Base-by-base conservation (phyloP, 441 rosid species). In the Jatropha multifida region DNA sequence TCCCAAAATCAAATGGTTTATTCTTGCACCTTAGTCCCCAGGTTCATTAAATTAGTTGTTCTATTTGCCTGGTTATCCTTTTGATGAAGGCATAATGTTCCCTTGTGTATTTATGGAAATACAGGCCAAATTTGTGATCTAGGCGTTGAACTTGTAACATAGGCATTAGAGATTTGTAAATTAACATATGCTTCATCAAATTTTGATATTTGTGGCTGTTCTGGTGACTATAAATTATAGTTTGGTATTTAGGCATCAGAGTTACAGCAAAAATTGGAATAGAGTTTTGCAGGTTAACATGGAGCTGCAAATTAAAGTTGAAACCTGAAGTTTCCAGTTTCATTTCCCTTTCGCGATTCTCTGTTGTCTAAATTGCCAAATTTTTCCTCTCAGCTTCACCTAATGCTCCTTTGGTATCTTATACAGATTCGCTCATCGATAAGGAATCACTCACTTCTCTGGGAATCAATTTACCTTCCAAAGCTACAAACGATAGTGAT, bases 401-500 rank as follows among this genome's bases (percentile, higher is more conserved):
- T 7, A 61, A 59, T 56, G 41, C 65, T 37, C n/a, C 5, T 76
- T 61, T 51, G 9, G 65, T 74, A 18, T 78, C 49, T 70, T 23
- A 38, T 46, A 75, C 83, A 90, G 94, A 80, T 66, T 67, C 14
- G 78, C 15, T 65, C 60, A n/a, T 65, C 56, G 59, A 60, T 55
- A 68, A 79, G 66, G 79, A 84, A 79, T 62, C 69, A 68, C 40
- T 55, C n/a, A 11, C 70, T 42, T 44, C 52, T 74, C 65, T 80
- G 11, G 48, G 48, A 41, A 76, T 11, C 51, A n/a, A 79, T 18
- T 41, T 68, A 46, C 74, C 73, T 65, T 55, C 82, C n/a, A 80
- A 82, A 67, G 26, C 86, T 3, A 48, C 74, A 15, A 69, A 64
- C 44, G 75, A 81, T 62, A 73, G 77, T 65, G 77, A 44, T 4